These are phyloP conservation scores for Penicillium herquei DNA, from an alignment of 495 filamentous ascomycete species.

Conservation along the genomic window DNA sequence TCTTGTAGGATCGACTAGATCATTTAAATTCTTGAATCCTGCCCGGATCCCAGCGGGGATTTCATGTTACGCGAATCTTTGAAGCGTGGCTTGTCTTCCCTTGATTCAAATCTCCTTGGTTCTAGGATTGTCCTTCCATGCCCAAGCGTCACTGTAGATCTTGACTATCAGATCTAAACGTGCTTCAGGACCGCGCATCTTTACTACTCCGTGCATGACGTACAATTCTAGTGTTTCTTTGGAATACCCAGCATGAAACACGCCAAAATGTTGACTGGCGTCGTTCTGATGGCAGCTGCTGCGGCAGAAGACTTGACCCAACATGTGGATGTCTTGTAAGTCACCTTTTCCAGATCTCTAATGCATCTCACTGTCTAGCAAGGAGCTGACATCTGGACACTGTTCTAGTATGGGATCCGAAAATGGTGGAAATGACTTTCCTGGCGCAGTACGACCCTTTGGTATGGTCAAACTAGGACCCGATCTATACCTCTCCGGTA, in stretches of 20 bases:
- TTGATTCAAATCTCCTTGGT: neutral
- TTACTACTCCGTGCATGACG: neutral
- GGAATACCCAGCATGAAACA: slow-evolving; percentile 5
- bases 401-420: slow-evolving; percentile 33
- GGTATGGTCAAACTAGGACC: slow-evolving; percentile 72
- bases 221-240: neutral
- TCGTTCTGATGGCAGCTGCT: slow-evolving; percentile 5
- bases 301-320: slow-evolving; percentile 20
- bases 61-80: neutral
- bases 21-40: neutral
- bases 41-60: too few species aligned
- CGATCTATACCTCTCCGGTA: slow-evolving; percentile 48
- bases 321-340: slow-evolving; percentile 39
- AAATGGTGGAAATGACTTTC: slow-evolving; percentile 66
- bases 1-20: neutral
- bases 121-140: neutral
- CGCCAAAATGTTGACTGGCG: slow-evolving; percentile 10
- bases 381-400: neutral
- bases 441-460: slow-evolving; percentile 63
- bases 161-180: neutral
- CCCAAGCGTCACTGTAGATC: neutral
- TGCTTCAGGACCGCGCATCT: neutral
- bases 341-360: neutral
- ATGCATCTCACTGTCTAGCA: neutral
- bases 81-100: neutral